Conservation (phyloP, 306 rosid genomes). For the Trifolium repens region DNA sequence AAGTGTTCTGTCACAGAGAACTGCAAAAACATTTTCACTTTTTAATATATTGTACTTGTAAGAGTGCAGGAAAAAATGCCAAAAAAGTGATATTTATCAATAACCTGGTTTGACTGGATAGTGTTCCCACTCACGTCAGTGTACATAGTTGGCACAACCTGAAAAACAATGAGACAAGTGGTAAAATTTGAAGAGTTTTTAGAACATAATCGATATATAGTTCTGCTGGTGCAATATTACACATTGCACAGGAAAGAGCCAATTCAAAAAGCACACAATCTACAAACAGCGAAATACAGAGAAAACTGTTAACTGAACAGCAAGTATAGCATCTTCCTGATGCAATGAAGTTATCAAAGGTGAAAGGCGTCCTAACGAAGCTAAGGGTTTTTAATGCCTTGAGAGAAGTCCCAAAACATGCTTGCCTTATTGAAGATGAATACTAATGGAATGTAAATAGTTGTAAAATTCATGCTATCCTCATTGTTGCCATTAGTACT, state of each 20-base stretch:
- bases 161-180: constrained; percentile 35
- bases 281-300: neutral
- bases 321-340: constrained; percentile 6
- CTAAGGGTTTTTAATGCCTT: constrained; percentile 3
- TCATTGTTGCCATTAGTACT: neutral
- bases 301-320: constrained; percentile 1
- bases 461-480: neutral
- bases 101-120: constrained; percentile 96
- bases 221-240: neutral
- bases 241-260: constrained; percentile 4
- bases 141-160: constrained; percentile 98
- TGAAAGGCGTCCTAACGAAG: neutral
- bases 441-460: neutral
- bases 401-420: neutral
- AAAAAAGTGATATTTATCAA: constrained; percentile 13
- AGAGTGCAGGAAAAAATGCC: constrained; percentile 10
- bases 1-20: constrained; percentile 97
- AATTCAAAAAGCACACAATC: neutral
- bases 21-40: constrained; percentile 59
- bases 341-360: neutral
- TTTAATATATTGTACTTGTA: constrained; percentile 21
- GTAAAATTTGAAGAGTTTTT: constrained; percentile 17
- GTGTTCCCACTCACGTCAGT: constrained; percentile 80
- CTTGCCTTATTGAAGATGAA: neutral
- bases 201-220: neutral